Base-by-base conservation (phyloP, 1,284 basidiomycete genomes). In the Ustilago lituana region DNA sequence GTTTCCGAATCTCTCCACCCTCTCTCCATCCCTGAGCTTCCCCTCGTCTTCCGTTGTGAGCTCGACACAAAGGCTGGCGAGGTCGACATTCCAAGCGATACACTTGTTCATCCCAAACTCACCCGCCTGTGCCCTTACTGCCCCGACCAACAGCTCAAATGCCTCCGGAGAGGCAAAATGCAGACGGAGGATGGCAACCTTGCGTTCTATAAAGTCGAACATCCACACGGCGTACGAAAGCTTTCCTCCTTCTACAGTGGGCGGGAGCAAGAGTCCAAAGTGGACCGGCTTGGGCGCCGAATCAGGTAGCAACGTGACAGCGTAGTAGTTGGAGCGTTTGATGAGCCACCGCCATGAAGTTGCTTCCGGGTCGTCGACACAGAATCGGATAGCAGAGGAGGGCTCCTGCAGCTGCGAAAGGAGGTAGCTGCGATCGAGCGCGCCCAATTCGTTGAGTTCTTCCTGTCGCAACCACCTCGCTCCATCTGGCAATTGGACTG, bases 41-140 rank as follows among this genome's bases (percentile, higher is more conserved):
- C 19, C 20, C 24, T 59, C 37, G 17, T 64, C 64, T n/a, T 48
- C 39, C 1, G 26, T n/a, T 19, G 19, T 55, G 3, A 65, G 43
- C n/a, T 61, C 23, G 5, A 61, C 50, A 5, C 46, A 58, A 8
- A 67, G 39, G 9, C 12, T n/a, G 5, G 26, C 15, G 8, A 61
- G 44, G 39, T 64, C 56, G 22, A 73, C 32, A 40, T 73, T 73
- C 69, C 69, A 73, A n/a, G 65, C 65, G 7, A 64, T 29, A 27
- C 43, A 29, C 45, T 64, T 68, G 4, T 33, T 27, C 60, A 68
- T 65, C 22, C 52, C 55, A 20, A 49, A 60, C 24, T 55, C 7
- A 10, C 36, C 44, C 1, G 57, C 64, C 24, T 67, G 50, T 3
- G 22, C 15, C 20, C 56, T 48, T 10, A 69, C 40, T 20, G 52